phyloP scores from a whole-genome alignment of 768 basidiomycete species.

The Suillus americanus region DNA sequence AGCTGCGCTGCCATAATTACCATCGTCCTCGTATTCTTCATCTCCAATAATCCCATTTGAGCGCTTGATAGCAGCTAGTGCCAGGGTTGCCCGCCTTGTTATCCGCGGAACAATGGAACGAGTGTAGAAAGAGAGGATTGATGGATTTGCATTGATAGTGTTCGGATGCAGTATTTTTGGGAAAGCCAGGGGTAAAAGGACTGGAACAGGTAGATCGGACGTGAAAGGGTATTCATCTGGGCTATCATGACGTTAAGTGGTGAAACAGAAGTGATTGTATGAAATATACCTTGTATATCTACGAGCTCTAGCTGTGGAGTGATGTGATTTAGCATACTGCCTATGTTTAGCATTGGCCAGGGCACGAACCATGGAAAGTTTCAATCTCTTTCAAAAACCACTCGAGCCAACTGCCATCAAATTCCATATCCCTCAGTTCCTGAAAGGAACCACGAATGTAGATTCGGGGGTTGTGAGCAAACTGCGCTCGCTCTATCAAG shows the following conservation, averaged over 20 bases:
- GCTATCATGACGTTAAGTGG: slow-evolving; percentile 40
- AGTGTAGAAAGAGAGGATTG: slow-evolving; percentile 89
- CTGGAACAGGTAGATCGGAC: slow-evolving; percentile 71
- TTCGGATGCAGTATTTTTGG: slow-evolving; percentile 80
- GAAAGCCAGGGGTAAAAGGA: slow-evolving; percentile 71
- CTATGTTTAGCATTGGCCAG: slow-evolving; percentile 5
- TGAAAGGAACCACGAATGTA: slow-evolving; percentile 80
- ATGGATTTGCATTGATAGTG: slow-evolving; percentile 80
- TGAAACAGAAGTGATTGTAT: not conserved
- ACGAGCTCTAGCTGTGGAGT: slow-evolving; percentile 78
- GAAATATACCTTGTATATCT: slow-evolving; percentile 84
- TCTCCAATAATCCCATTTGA: slow-evolving; percentile 64
- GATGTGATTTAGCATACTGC: slow-evolving; percentile 1
- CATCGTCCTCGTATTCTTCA: slow-evolving; percentile 85
- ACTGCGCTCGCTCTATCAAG: slow-evolving; percentile 96
- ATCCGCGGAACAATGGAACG: slow-evolving; percentile 87
- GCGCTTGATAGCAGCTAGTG: slow-evolving; percentile 65
- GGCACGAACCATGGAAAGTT: slow-evolving; percentile 84
- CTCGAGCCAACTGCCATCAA: slow-evolving; percentile 89
- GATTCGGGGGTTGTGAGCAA: slow-evolving; percentile 88
- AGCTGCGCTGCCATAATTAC: slow-evolving; percentile 95
- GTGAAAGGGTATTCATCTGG: slow-evolving; percentile 99
- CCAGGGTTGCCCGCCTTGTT: slow-evolving; percentile 66
- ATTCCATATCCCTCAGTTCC: slow-evolving; percentile 72
- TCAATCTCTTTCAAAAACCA: slow-evolving; percentile 98